Base-by-base conservation (phyloP, 139 green algal species). In the Picochlorum costavermella region DNA sequence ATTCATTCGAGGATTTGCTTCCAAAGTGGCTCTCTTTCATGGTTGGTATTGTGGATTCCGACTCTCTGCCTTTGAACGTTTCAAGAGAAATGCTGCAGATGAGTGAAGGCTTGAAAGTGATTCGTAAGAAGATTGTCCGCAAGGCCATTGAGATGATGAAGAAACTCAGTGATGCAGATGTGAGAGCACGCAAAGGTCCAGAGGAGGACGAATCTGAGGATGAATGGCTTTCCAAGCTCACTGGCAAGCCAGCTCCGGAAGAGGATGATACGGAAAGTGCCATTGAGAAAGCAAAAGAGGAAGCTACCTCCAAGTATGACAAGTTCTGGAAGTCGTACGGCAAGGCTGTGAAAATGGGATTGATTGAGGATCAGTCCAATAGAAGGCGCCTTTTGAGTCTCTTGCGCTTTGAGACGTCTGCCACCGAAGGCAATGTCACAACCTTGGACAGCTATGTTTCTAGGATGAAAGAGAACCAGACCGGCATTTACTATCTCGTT, bases 91-190 rank as follows among this genome's bases (percentile, higher is more conserved):
- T 88, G 78, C 83, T 99, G 69, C 94, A 99, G 81, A 68, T 84
- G 67, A 83, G 92, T 72, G 76, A 78, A 48, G 71, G 71, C 56
- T 83, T 99, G n/a, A 96, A 96, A 80, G 95, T 89, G 5, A 98
- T 99, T 75, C 94, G 92, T 75, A 98, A 98, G 88, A 98, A 98
- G 83, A 69, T 99, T 58, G 87, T 98, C 33, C 75, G 86, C 48
- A 83, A 88, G 70, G 81, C 86, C 4, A 78, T 98, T 61, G 92
- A 97, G 73, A 84, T 95, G 74, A 88, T 99, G 70, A 83, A 84
- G 58, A 90, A 92, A 75, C 74, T 97, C 67, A 80, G 90, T 0
- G 92, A 95, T 25, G 88, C 92, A 60, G 71, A 83, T 56, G 25
- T 14, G 17, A 68, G 31, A 49, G 49, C 28, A 46, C 56, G 44